Evolutionary conservation across 495 filamentous ascomycete genomes (phyloP), one percentile per base, ranked within the genome.

Genomic region (Aspergillus nanangensis): DNA sequence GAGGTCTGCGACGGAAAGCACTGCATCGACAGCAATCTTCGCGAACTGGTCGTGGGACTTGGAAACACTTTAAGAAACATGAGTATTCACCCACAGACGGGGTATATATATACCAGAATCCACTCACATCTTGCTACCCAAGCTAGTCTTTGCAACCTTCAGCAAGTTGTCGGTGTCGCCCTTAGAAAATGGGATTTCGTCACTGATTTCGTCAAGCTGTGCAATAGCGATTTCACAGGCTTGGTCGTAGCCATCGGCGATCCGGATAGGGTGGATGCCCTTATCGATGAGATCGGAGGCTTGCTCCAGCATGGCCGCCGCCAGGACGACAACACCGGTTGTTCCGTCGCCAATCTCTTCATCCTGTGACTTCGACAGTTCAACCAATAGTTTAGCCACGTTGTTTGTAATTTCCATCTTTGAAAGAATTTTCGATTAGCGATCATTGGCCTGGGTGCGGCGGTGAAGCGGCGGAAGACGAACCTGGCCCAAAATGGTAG

Each of bases 221-320:
- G 82, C 82, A 36, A 96, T 83, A 29, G 93, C 93, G 55, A 96
- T 90, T 65, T 99, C 94, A 60, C 94, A 99, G 31, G 93, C 93
- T 50, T 92, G 80, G 61, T 99, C 93, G 62, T 94, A 99, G 33
- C 93, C 93, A 64, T 99, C 94, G 48, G 93, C 93, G 75, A 99
- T 96, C 53, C 93, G 76, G 57, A 99, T 97, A 49, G 93, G 93
- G 64, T 99, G 93, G 56, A 99, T 97, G 51, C 93, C 93, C 75
- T 99, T 99, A 76, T 99, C 93, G 62, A 99, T 97, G 50, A 99
- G 78, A 56, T 96, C 93, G 41, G 91, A 89, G n/a, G 93, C 93
- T 69, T 95, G 91, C 67, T 99, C 93, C 44, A 99, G 71, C 55
- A 99, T 80, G 46, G 93, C 90, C 48, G 93, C 92, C 17, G 93